Conservation (phyloP, 2,329 filamentous ascomycete species). For the Fusarium torreyae region DNA sequence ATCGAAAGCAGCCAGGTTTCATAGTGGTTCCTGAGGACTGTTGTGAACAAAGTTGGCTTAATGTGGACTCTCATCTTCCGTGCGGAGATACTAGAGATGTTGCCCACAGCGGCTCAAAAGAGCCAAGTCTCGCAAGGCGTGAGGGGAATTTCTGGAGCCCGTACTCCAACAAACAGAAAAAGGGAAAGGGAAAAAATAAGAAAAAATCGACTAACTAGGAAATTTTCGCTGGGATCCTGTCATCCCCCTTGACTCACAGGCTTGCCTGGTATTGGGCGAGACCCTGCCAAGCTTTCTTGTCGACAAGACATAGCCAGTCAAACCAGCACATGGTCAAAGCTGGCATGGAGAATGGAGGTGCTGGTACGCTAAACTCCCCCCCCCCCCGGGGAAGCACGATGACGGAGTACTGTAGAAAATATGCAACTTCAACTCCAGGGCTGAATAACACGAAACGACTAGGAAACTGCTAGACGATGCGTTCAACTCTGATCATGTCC, state of each 20-base stretch:
- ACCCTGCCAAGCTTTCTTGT: slow-evolving; percentile 42
- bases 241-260: slow-evolving; percentile 32
- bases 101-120: slow-evolving; percentile 20
- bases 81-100: not conserved
- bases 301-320: slow-evolving; percentile 41
- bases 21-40: not conserved
- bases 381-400: slow-evolving; percentile 32
- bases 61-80: slow-evolving; percentile 2
- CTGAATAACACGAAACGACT: slow-evolving; percentile 6
- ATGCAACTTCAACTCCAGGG: slow-evolving; percentile 15
- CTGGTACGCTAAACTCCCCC: slow-evolving; percentile 26
- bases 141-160: slow-evolving; percentile 11
- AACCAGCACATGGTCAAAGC: slow-evolving; percentile 44
- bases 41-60: slow-evolving; percentile 2
- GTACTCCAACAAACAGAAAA: not conserved
- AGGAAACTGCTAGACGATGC: slow-evolving; percentile 3
- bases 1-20: slow-evolving; percentile 1
- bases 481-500: not conserved
- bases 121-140: slow-evolving; percentile 18
- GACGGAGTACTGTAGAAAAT: slow-evolving; percentile 20
- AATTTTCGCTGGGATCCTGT: slow-evolving; percentile 28
- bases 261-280: slow-evolving; percentile 16
- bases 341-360: slow-evolving; percentile 38
- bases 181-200: not conserved
- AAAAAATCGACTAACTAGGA: not conserved